Conservation (phyloP, 495 filamentous ascomycete species). For the Aspergillus egyptiacus region DNA sequence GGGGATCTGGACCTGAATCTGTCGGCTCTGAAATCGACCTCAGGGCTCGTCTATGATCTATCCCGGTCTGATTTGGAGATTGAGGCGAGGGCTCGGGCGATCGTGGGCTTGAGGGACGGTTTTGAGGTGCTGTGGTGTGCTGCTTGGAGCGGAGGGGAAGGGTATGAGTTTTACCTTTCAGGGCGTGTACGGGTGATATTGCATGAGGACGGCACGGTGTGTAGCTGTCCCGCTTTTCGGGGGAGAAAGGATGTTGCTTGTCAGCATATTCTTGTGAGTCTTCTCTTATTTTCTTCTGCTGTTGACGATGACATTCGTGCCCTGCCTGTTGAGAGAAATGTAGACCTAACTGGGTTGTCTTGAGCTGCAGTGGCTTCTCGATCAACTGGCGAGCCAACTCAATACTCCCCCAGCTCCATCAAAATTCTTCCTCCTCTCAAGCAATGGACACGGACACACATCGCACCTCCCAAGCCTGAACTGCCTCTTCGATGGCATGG, state of each 20-base stretch:
- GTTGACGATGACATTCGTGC: not conserved
- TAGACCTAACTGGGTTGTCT: not conserved
- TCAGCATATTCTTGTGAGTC: constrained; percentile 43
- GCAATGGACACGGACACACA: constrained; percentile 29
- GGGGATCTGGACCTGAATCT: too few relatives aligned
- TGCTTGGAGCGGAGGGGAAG: constrained; percentile 22
- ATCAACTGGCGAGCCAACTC: constrained; percentile 37
- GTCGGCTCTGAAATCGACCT: constrained; percentile 2
- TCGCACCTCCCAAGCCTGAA: too few relatives aligned
- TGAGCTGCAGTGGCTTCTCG: constrained; percentile 37
- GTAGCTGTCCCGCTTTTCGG: constrained; percentile 35
- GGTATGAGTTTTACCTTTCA: constrained; percentile 33
- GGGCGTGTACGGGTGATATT: constrained; percentile 27
- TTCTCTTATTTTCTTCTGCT: not conserved
- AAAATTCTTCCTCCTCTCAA: constrained; percentile 27
- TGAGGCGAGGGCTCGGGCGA: constrained; percentile 30
- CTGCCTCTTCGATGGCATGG: constrained; percentile 28
- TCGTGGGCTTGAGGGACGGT: constrained; percentile 31
- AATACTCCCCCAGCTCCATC: constrained; percentile 20
- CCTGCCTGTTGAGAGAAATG: not conserved
- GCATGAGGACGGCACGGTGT: constrained; percentile 18
- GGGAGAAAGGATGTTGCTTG: constrained; percentile 32
- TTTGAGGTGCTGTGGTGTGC: constrained; percentile 28
- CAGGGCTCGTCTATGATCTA: constrained; percentile 43
- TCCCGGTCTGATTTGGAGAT: constrained; percentile 23